These are phyloP conservation scores for Pisolithus microcarpus DNA, from an alignment of 768 basidiomycete genomes.

Conservation along the genomic window DNA sequence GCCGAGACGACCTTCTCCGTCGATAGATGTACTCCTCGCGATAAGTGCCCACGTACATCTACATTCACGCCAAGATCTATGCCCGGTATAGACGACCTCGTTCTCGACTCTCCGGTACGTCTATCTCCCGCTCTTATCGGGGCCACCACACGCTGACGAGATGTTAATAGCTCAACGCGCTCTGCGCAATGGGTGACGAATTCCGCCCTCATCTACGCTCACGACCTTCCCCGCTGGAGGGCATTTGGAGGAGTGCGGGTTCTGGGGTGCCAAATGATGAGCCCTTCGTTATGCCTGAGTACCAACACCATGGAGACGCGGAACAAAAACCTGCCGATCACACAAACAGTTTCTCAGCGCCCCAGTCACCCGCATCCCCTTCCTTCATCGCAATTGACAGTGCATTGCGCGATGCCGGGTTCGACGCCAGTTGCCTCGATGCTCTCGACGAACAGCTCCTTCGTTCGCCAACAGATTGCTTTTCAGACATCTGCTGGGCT, in stretches of 20 bases:
- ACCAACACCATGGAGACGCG: background rate
- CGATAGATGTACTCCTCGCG: conserved; percentile 26
- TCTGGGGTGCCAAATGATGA: background rate
- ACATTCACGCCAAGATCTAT: conserved; percentile 29
- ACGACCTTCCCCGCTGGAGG: conserved; percentile 7
- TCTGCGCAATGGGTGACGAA: conserved; percentile 23
- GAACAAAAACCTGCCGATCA: background rate
- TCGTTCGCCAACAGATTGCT: conserved; percentile 30
- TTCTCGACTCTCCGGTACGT: conserved; percentile 23
- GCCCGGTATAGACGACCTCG: conserved; percentile 25
- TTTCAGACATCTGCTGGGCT: conserved; percentile 36
- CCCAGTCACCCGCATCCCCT: conserved; percentile 1
- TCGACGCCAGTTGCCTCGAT: conserved; percentile 32
- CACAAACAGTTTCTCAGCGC: background rate
- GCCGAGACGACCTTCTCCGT: conserved; percentile 25
- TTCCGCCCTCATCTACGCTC: conserved; percentile 5
- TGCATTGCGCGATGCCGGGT: conserved; percentile 23
- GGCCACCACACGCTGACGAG: background rate
- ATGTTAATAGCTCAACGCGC: conserved; percentile 16
- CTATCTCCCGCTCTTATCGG: background rate
- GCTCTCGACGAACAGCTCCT: conserved; percentile 36
- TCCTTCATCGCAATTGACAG: conserved; percentile 15
- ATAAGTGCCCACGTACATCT: conserved; percentile 18
- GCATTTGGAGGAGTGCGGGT: background rate
- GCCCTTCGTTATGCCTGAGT: background rate